Conservation (phyloP, 768 basidiomycete species). For the Lactarius sanguifluus region DNA sequence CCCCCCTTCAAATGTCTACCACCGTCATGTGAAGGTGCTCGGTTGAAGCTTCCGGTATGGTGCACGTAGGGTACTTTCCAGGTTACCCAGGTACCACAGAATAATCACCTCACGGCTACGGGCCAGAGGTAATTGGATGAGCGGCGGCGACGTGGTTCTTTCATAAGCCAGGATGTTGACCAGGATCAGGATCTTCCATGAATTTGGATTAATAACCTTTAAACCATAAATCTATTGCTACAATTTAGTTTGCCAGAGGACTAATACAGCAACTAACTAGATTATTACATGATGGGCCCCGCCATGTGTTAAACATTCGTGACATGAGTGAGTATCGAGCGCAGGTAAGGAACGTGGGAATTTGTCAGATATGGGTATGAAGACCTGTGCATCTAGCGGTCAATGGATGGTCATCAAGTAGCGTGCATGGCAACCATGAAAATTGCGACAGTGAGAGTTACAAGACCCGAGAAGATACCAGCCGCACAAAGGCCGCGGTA, state of each 20-base stretch:
- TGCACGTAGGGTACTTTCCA: not conserved
- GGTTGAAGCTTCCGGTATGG: not conserved
- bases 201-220: not conserved
- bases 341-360: slow-evolving; percentile 7
- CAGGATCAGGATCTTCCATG: not conserved
- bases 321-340: slow-evolving; percentile 9
- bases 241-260: not conserved
- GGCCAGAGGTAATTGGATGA: not conserved
- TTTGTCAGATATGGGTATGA: not conserved
- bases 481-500: slow-evolving; percentile 39
- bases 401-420: not conserved
- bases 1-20: not conserved
- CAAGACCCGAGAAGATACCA: slow-evolving; percentile 25
- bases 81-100: not conserved
- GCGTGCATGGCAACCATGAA: slow-evolving; percentile 28
- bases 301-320: not conserved
- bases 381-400: not conserved
- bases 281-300: not conserved
- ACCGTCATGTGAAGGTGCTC: not conserved
- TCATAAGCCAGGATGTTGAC: not conserved
- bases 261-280: slow-evolving; percentile 8
- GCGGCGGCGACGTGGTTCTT: not conserved
- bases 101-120: no score
- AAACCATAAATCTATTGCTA: slow-evolving; percentile 1
- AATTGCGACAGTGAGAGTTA: slow-evolving; percentile 29